Base-by-base conservation (phyloP, 2,329 filamentous ascomycete species). In the Fusarium marasasianum region DNA sequence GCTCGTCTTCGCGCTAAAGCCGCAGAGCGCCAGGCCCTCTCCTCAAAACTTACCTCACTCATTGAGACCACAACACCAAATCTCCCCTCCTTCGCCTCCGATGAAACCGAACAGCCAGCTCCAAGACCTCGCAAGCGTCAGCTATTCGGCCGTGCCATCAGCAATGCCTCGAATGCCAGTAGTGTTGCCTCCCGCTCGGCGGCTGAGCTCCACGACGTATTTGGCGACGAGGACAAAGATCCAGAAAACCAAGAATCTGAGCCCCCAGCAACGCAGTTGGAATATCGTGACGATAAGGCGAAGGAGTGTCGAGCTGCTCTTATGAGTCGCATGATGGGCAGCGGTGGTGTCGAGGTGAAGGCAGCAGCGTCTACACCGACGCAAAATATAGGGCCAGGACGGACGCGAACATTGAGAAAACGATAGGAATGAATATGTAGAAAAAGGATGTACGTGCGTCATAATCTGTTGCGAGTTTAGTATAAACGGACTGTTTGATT, bases 91-190 rank as follows among this genome's bases (percentile, higher is more conserved):
- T 73, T 72, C 24, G 59, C 66, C 9, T 69, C 72, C 11, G 72
- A 74, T 37, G 72, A 69, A 47, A 65, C 56, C 14, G 69, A 74
- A 47, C 64, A 60, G 41, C 53, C 69, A 41, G 41, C 69, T 22
- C 50, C 79, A 60, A 72, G 79, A 24, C 75, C 81, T 61, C 74
- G 84, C 4, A 83, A 85, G 58, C 86, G 88, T 17, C 83, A 86
- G 61, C 87, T 91, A 63, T 82, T 91, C 7, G 90, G 90, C 10
- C 87, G 90, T 17, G 90, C 88, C 7, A 80, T 88, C 35, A 90
- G 88, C 81, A 91, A 90, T 76, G 85, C 84, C 6, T 91, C 89
- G 6, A 86, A 85, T 3, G 83, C 83, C 10, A 89, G 87, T 60
- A 86, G 82, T 59, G 78, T 77, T n/a, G 83, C 80, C 50, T 86